Evolutionary conservation across 73 alveolate species (phyloP).

Genomic region (Paramecium biaurelia): DNA sequence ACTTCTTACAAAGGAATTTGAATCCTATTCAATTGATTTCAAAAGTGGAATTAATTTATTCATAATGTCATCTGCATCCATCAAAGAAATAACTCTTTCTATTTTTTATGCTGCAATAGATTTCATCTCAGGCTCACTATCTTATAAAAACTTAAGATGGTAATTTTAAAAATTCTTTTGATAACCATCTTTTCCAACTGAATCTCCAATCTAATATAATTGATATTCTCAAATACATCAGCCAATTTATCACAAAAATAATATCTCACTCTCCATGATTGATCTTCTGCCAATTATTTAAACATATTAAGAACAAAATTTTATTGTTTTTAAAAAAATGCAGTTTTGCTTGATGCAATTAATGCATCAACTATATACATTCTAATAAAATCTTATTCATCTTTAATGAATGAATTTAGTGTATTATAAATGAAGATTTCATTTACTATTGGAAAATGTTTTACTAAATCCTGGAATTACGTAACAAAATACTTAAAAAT

Average conservation of each 20-base stretch:
- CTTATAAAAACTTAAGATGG: conserved; percentile 48
- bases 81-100: conserved; percentile 15
- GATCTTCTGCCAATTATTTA: conserved; percentile 43
- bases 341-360: neutral
- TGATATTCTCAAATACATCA: conserved; percentile 2
- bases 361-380: conserved; percentile 57
- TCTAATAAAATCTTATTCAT: conserved; percentile 59
- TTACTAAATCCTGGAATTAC: conserved; percentile 52
- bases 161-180: conserved; percentile 23
- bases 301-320: neutral
- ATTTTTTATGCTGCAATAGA: conserved; percentile 54
- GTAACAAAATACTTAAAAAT: conserved; percentile 29
- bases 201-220: conserved; percentile 38
- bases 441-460: conserved; percentile 27
- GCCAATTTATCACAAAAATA: conserved; percentile 64
- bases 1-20: conserved; percentile 60
- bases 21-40: conserved; percentile 13
- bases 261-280: conserved; percentile 64
- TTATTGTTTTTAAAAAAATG: neutral
- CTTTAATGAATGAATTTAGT: conserved; percentile 42
- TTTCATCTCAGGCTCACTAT: conserved; percentile 63
- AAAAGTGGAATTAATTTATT: conserved; percentile 49
- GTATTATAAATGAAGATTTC: conserved; percentile 2
- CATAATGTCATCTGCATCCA: conserved; percentile 57
- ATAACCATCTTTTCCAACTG: conserved; percentile 54